phyloP scores from a whole-genome alignment of 306 rosid species.

The Senna siamea region DNA sequence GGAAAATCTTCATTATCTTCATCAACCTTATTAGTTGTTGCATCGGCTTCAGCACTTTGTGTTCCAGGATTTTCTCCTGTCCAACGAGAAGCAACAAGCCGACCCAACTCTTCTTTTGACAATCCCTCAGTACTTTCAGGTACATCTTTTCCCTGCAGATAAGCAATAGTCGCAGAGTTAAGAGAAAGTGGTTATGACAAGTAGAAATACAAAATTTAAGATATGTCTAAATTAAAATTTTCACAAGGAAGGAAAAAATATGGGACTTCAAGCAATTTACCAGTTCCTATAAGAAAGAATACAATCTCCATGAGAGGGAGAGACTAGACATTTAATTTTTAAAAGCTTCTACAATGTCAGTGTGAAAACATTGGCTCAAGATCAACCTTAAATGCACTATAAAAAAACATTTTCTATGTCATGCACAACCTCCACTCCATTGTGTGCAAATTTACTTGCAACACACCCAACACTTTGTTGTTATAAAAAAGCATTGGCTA shows the following conservation, averaged over 20 bases:
- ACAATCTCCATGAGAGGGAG: slow-evolving; percentile 4
- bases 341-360: background rate
- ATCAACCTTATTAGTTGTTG: slow-evolving; percentile 42
- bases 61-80: slow-evolving; percentile 72
- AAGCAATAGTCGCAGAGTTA: background rate
- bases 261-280: slow-evolving; percentile 18
- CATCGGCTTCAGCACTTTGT: slow-evolving; percentile 53
- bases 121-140: slow-evolving; percentile 73
- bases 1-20: slow-evolving; percentile 53
- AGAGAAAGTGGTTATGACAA: slow-evolving; percentile 31
- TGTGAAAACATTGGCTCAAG: background rate
- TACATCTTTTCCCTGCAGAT: slow-evolving; percentile 57
- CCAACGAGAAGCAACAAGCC: slow-evolving; percentile 99
- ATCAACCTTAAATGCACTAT: background rate
- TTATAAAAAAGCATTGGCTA: slow-evolving; percentile 11
- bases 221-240: slow-evolving; percentile 21
- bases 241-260: background rate
- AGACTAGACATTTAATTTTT: background rate
- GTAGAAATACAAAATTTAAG: slow-evolving; percentile 11
- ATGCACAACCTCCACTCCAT: background rate
- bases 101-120: slow-evolving; percentile 94
- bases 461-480: background rate
- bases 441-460: background rate
- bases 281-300: slow-evolving; percentile 24
- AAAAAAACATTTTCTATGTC: background rate